phyloP scores from a whole-genome alignment of 768 basidiomycete genomes.

The Psilocybe subaeruginosa region DNA sequence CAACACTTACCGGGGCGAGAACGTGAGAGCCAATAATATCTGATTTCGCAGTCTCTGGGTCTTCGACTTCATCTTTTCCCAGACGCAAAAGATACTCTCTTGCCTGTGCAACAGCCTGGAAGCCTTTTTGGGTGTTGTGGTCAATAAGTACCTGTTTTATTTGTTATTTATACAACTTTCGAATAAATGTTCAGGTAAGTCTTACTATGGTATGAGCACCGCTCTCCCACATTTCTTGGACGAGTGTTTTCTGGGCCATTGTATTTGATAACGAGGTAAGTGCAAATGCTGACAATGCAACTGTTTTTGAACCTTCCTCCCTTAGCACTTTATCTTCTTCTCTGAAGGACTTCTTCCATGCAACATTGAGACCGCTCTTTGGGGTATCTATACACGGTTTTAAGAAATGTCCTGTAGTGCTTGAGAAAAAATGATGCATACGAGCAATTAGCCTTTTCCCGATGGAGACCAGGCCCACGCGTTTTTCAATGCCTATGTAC shows the following conservation, averaged over 20 bases:
- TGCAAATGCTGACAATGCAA: conserved; percentile 87
- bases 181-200: conserved; percentile 1
- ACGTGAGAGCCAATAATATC: conserved; percentile 69
- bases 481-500: conserved; percentile 80
- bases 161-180: conserved; percentile 3
- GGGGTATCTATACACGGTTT: conserved; percentile 39
- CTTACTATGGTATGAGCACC: conserved; percentile 81
- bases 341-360: conserved; percentile 63
- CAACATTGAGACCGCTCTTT: conserved; percentile 43
- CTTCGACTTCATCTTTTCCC: conserved; percentile 61
- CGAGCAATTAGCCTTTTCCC: conserved; percentile 66
- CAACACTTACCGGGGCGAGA: conserved; percentile 76
- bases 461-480: conserved; percentile 68
- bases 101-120: conserved; percentile 77
- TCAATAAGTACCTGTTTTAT: conserved; percentile 80
- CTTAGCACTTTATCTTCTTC: conserved; percentile 45
- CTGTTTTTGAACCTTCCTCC: conserved; percentile 46
- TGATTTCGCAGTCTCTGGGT: conserved; percentile 36
- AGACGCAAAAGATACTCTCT: conserved; percentile 70
- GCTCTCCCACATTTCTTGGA: conserved; percentile 91
- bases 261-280: conserved; percentile 72
- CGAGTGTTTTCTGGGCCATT: conserved; percentile 61
- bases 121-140: conserved; percentile 75
- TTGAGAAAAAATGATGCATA: conserved; percentile 27
- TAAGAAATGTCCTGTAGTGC: background rate